A percentile compares a stretch with the other conserved stretches of the same genome.
Evolutionary conservation across 108 stramenopile genomes (phyloP).

Genomic region (Nitzschia sp.): DNA sequence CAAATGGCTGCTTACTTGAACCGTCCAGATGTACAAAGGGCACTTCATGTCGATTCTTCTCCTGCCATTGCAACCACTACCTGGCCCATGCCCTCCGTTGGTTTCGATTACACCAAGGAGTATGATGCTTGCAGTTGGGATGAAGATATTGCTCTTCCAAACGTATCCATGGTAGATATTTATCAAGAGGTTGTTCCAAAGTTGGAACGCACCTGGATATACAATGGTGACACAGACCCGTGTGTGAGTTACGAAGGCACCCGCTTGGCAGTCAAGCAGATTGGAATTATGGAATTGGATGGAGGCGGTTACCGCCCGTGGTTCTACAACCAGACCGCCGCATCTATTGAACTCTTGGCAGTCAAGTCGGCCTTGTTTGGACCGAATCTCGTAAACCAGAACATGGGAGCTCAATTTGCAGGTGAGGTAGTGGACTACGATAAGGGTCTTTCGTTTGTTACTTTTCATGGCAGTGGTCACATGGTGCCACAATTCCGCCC

Average conservation of each 20-base stretch:
- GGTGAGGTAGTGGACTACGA: constrained; percentile 66
- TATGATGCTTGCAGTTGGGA: constrained; percentile 67
- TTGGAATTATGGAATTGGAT: constrained; percentile 51
- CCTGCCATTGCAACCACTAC: constrained; percentile 12
- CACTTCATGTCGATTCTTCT: constrained; percentile 55
- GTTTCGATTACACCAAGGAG: constrained; percentile 59
- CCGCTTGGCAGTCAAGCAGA: constrained; percentile 53
- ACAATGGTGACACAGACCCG: constrained; percentile 76
- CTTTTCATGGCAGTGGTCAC: constrained; percentile 67
- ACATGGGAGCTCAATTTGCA: constrained; percentile 58
- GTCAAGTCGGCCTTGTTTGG: constrained; percentile 64
- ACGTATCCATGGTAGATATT: constrained; percentile 63
- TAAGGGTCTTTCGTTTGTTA: constrained; percentile 52
- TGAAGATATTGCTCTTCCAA: constrained; percentile 6
- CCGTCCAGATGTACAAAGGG: constrained; percentile 52
- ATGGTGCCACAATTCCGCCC: constrained; percentile 76
- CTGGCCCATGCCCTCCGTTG: constrained; percentile 54
- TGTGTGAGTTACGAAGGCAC: constrained; percentile 76
- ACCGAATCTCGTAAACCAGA: constrained; percentile 45
- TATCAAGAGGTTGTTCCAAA: constrained; percentile 54
- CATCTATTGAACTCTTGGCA: constrained; percentile 34
- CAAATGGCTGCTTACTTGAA: constrained; percentile 54
- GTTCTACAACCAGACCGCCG: constrained; percentile 65
- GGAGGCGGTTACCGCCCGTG: constrained; percentile 68
- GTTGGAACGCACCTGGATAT: constrained; percentile 46